Evolutionary conservation across 495 filamentous ascomycete genomes (phyloP).

Genomic region (Xylaria grammica): DNA sequence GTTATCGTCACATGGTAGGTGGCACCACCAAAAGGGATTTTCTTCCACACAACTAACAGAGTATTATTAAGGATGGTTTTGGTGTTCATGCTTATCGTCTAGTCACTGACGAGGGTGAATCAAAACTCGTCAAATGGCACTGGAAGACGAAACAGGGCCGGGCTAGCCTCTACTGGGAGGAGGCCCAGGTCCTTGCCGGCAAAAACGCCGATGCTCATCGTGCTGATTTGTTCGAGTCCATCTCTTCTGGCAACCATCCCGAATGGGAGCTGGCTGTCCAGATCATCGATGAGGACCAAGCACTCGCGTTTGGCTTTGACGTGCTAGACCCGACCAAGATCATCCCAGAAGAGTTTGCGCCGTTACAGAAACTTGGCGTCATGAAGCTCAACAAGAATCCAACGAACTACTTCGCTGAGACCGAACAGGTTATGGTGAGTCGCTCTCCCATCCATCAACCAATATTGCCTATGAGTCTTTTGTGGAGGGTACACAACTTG

Average conservation of each 20-base stretch:
- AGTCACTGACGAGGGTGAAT: conserved; percentile 66
- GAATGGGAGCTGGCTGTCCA: conserved; percentile 81
- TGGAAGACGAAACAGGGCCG: conserved; percentile 72
- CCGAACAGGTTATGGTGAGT: conserved; percentile 72
- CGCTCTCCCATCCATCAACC: not conserved
- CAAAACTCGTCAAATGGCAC: conserved; percentile 75
- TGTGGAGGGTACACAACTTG: not conserved
- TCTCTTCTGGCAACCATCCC: conserved; percentile 66
- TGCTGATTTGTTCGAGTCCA: conserved; percentile 73
- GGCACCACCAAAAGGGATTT: not conserved
- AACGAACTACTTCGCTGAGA: conserved; percentile 79
- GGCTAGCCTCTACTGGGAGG: conserved; percentile 74
- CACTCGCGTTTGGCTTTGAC: conserved; percentile 70
- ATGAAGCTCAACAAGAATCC: conserved; percentile 74
- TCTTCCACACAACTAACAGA: not conserved
- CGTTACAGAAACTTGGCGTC: conserved; percentile 68
- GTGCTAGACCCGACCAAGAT: conserved; percentile 79
- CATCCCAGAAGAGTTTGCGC: conserved; percentile 72
- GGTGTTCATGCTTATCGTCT: conserved; percentile 75
- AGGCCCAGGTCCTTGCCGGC: conserved; percentile 68
- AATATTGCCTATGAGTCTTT: not conserved
- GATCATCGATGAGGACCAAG: conserved; percentile 71
- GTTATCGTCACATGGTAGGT: conserved; percentile 65
- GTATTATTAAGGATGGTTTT: conserved; percentile 63
- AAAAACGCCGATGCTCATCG: conserved; percentile 76